phyloP scores from a whole-genome alignment of 257 asterid species.

The Linderniella brevidens region DNA sequence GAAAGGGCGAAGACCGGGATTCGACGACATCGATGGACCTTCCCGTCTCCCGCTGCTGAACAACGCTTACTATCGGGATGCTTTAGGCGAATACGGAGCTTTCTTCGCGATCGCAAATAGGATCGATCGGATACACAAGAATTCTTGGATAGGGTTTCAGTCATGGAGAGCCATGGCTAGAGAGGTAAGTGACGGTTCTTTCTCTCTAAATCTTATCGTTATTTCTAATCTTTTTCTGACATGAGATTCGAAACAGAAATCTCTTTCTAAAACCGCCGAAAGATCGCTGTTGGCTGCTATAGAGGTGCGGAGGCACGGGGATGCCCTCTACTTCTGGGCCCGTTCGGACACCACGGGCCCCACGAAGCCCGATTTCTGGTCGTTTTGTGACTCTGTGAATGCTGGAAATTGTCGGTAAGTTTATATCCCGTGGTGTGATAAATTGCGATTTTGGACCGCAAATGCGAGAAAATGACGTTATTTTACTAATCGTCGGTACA shows the following conservation, averaged over 20 bases:
- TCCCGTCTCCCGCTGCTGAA: conserved; percentile 73
- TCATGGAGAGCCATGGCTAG: conserved; percentile 93
- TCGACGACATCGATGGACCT: conserved; percentile 77
- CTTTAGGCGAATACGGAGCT: conserved; percentile 78
- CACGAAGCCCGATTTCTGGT: conserved; percentile 68
- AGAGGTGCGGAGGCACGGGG: conserved; percentile 61
- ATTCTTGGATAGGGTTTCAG: conserved; percentile 97
- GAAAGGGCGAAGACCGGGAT: conserved; percentile 66
- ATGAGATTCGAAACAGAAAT: conserved; percentile 29
- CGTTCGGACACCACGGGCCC: conserved; percentile 44
- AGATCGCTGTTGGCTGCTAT: conserved; percentile 48
- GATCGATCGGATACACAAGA: conserved; percentile 79
- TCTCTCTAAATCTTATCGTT: not conserved
- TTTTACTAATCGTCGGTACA: no score
- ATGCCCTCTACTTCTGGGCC: conserved; percentile 80
- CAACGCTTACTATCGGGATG: conserved; percentile 57
- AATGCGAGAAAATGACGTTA: not conserved
- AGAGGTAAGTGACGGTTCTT: conserved; percentile 30
- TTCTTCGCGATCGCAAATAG: conserved; percentile 84
- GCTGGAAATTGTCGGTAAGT: conserved; percentile 94
- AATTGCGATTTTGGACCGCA: not conserved
- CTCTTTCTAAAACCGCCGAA: conserved; percentile 69
- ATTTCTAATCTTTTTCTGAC: no score
- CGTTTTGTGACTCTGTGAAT: conserved; percentile 83
- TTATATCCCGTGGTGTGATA: not conserved